phyloP scores from a whole-genome alignment of 2,329 filamentous ascomycete genomes.

The Daldinia eschscholtzii region DNA sequence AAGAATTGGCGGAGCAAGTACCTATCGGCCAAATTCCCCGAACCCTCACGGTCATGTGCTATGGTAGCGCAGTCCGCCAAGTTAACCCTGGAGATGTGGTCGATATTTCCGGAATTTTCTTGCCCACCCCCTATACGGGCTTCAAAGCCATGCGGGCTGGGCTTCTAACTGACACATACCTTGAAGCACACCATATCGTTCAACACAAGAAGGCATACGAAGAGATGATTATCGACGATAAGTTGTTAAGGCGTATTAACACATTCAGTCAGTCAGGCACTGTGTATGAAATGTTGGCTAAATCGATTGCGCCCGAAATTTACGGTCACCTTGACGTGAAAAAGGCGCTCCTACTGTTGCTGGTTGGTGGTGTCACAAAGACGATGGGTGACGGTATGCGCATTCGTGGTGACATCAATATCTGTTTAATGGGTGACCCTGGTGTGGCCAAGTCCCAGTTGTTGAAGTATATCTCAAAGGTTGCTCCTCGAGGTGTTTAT shows the following conservation, averaged over 20 bases:
- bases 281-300: conserved; percentile 94
- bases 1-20: conserved; percentile 99
- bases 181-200: conserved; percentile 91
- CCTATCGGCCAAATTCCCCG: conserved; percentile 97
- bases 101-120: conserved; percentile 93
- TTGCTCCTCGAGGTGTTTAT: conserved; percentile 91
- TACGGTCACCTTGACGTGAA: conserved; percentile 97
- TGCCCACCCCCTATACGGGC: conserved; percentile 98
- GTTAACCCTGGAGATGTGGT: conserved; percentile 95
- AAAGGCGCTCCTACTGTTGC: conserved; percentile 93
- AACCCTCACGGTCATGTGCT: conserved; percentile 88
- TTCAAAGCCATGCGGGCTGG: conserved; percentile 97
- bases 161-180: conserved; percentile 95
- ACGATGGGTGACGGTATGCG: conserved; percentile 98
- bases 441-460: conserved; percentile 99
- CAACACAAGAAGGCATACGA: conserved; percentile 99
- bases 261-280: conserved; percentile 87
- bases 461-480: conserved; percentile 98
- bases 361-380: conserved; percentile 96
- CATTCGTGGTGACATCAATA: conserved; percentile 98
- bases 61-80: conserved; percentile 85
- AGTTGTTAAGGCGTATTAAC: conserved; percentile 85
- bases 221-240: conserved; percentile 85
- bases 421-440: conserved; percentile 98
- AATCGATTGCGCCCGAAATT: conserved; percentile 97